A percentile compares a stretch with the other conserved stretches of the same genome.
Evolutionary conservation across 257 asterid species (phyloP).

Genomic region (Solanum chmielewskii): DNA sequence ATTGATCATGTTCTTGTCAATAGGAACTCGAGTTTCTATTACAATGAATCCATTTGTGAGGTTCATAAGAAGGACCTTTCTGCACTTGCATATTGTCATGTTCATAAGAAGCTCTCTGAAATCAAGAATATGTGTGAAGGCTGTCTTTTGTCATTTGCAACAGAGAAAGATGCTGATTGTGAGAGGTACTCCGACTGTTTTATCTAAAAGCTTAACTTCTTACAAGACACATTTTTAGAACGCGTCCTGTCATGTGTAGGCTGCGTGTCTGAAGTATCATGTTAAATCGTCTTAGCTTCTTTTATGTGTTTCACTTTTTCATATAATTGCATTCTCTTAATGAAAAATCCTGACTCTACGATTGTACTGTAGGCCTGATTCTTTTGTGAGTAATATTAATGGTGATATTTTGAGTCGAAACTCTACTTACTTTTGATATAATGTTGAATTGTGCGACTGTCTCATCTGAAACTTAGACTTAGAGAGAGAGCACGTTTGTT

Average conservation of each 20-base stretch:
- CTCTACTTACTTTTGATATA: background rate
- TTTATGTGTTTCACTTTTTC: background rate
- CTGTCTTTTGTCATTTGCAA: conserved; percentile 62
- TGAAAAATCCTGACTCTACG: background rate
- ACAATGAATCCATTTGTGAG: conserved; percentile 74
- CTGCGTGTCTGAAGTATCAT: background rate
- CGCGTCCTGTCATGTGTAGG: background rate
- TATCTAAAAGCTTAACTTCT: background rate
- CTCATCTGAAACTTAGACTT: background rate
- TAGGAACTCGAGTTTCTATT: conserved; percentile 42
- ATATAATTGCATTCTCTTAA: background rate
- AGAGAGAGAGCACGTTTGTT: background rate
- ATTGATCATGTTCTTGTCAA: conserved; percentile 61
- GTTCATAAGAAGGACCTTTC: conserved; percentile 71
- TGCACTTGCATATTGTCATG: conserved; percentile 73
- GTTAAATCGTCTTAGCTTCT: background rate
- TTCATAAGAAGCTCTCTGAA: conserved; percentile 61
- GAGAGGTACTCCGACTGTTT: background rate
- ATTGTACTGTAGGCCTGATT: background rate
- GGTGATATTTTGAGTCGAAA: background rate
- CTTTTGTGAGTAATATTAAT: background rate
- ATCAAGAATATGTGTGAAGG: conserved; percentile 62
- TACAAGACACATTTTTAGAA: background rate
- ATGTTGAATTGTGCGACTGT: background rate
- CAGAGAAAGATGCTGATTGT: conserved; percentile 39